Evolutionary conservation across 805 yeast species (phyloP).

Genomic region (Monosporozyma unispora): DNA sequence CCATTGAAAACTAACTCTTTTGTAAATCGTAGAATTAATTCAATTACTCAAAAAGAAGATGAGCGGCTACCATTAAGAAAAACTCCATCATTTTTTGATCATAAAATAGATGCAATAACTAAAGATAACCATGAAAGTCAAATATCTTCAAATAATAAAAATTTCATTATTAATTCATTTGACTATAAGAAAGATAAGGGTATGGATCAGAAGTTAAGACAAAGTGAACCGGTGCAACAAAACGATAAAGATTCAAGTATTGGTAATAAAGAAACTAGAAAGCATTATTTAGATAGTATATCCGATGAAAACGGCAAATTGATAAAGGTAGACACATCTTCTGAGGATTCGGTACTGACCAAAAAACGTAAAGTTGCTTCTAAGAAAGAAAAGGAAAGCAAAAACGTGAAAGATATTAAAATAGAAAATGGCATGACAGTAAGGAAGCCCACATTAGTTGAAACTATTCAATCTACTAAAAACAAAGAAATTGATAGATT

Average conservation of each 20-base stretch:
- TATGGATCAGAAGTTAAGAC: neutral
- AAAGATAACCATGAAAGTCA: neutral
- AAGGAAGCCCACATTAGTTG: conserved; percentile 15
- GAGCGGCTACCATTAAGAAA: neutral
- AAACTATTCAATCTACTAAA: conserved; percentile 28
- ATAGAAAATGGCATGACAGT: neutral
- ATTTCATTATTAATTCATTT: too few relatives aligned
- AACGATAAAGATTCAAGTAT: neutral
- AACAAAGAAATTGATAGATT: conserved; percentile 23
- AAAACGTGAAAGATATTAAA: neutral
- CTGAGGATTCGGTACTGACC: neutral
- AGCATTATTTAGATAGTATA: neutral
- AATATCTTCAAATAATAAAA: too few relatives aligned
- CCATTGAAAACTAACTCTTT: too few relatives aligned
- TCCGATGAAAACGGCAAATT: neutral
- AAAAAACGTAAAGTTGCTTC: neutral
- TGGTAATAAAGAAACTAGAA: neutral
- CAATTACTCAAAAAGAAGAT: neutral
- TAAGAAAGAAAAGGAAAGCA: neutral
- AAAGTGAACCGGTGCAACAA: neutral
- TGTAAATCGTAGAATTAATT: too few relatives aligned
- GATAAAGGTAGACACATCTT: neutral
- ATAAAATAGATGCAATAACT: too few relatives aligned
- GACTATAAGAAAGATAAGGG: neutral
- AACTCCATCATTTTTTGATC: too few relatives aligned